Conservation (phyloP, 2,329 filamentous ascomycete genomes). For the Metarhizium anisopliae region DNA sequence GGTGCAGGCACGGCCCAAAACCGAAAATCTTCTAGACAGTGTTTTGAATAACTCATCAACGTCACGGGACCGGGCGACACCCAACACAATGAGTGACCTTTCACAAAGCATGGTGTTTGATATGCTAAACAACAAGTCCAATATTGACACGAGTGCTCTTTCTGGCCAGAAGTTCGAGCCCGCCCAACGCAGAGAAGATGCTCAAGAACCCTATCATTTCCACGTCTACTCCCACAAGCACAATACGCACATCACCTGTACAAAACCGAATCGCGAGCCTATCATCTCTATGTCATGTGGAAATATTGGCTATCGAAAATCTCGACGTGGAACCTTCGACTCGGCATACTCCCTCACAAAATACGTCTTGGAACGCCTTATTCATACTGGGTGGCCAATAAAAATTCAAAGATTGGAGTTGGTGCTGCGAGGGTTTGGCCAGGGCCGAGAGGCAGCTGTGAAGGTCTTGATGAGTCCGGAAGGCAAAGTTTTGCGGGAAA, state of each 20-base stretch:
- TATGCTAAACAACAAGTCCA: slow-evolving; percentile 23
- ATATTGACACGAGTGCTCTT: slow-evolving; percentile 24
- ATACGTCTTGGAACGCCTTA: slow-evolving; percentile 74
- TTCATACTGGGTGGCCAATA: slow-evolving; percentile 68
- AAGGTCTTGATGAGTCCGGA: slow-evolving; percentile 86
- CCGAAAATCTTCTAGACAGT: slow-evolving; percentile 23
- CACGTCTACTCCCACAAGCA: slow-evolving; percentile 84
- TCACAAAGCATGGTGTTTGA: slow-evolving; percentile 31
- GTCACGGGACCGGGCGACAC: slow-evolving; percentile 6
- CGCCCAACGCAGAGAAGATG: slow-evolving; percentile 23
- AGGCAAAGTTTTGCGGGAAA: slow-evolving; percentile 63
- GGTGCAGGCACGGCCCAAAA: slow-evolving; percentile 15
- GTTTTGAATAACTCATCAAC: slow-evolving; percentile 21
- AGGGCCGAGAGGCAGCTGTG: slow-evolving; percentile 76
- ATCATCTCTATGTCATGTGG: slow-evolving; percentile 75
- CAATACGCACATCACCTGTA: slow-evolving; percentile 91
- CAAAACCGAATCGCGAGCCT: slow-evolving; percentile 68
- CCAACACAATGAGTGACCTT: slow-evolving; percentile 23
- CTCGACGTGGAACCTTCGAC: slow-evolving; percentile 74
- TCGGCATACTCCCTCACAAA: slow-evolving; percentile 83
- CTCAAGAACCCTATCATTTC: slow-evolving; percentile 66
- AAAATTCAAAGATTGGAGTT: slow-evolving; percentile 74
- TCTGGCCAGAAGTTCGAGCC: slow-evolving; percentile 13
- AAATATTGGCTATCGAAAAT: slow-evolving; percentile 86
- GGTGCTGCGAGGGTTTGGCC: slow-evolving; percentile 74